Evolutionary conservation across 805 yeast species (phyloP).

Genomic region (Yamadazyma scolyti): DNA sequence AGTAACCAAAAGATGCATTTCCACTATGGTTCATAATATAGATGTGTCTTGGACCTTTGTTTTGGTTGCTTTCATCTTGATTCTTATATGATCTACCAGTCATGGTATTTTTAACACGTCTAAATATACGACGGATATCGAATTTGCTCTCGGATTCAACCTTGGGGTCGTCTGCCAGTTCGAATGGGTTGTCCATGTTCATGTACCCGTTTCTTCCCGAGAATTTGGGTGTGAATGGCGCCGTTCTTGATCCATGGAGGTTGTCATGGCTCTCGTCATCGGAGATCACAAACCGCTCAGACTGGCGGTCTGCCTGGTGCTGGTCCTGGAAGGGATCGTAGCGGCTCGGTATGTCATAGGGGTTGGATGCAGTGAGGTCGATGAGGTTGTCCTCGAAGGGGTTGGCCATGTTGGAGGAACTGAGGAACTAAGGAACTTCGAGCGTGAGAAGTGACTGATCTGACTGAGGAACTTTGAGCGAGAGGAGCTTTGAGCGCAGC

Average conservation of each 20-base stretch:
- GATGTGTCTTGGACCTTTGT: slow-evolving; percentile 43
- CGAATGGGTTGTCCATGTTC: slow-evolving; percentile 22
- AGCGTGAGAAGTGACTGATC: not conserved
- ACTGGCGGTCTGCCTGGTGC: no score
- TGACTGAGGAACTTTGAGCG: no score
- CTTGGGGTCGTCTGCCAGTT: slow-evolving; percentile 10
- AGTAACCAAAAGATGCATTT: slow-evolving; percentile 55
- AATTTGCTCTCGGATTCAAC: slow-evolving; percentile 14
- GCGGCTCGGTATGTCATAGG: slow-evolving; percentile 6
- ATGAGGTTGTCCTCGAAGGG: slow-evolving; percentile 2
- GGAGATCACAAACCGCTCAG: slow-evolving; percentile 27
- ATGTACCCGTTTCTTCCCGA: slow-evolving; percentile 22
- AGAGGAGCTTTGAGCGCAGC: no score
- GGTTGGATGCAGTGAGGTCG: slow-evolving; percentile 5
- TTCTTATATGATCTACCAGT: slow-evolving; percentile 15
- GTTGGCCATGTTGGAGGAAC: slow-evolving; percentile 5
- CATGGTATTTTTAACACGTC: slow-evolving; percentile 20
- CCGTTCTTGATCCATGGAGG: slow-evolving; percentile 1
- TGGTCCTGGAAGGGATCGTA: slow-evolving; percentile 33
- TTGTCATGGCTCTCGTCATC: slow-evolving; percentile 29
- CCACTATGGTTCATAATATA: slow-evolving; percentile 59
- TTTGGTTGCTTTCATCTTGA: slow-evolving; percentile 5
- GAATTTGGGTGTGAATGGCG: slow-evolving; percentile 1
- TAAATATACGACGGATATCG: slow-evolving; percentile 26
- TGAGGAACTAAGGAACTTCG: no score